Base-by-base conservation (phyloP, 768 basidiomycete species). In the Mycena vitilis region DNA sequence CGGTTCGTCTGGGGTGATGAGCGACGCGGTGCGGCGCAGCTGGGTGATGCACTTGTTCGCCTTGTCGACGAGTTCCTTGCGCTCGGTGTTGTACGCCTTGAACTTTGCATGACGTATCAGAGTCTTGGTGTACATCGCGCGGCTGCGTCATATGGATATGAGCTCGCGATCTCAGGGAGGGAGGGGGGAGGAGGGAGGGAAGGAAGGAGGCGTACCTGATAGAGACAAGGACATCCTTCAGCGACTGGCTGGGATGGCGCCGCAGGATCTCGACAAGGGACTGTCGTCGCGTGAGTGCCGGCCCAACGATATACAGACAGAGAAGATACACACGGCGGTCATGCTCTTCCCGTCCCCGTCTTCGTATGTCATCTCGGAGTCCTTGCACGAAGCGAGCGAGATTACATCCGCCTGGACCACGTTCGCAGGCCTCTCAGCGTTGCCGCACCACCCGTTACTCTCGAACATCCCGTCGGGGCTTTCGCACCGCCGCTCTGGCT, bases 91-190 rank as follows among this genome's bases (percentile, higher is more conserved):
- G 60, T 52, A 61, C 7, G 16, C n/a, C 13, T 20, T 15, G 25
- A 25, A 51, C 0, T 12, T 20, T 10, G 23, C 23, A 23, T 62
- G 60, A 15, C 60, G 60, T 3, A 53, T 16, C 9, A 44, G 23
- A 12, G 60, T 38, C 40, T 62, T 62, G 10, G 38, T 62, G 47
- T 60, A 37, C 58, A 60, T 60, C 4, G 58, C 58, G 47, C 37
- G 58, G 30, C 58, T 60, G 47, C 44, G 16, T 45, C 44, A 15
- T 16, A 42, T 42, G 13, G 10, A 23, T 1, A 53, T 36, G 2
- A 34, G 51, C 16, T 45, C 18, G 16, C 4, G 13, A 45, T 45
- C 44, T 15, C 18, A 6, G 13, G 44, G 18, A 20, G 44, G 18
- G 18, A 20, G 18, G 13, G 8, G 10, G 11, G 15, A 20, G 18